Percentiles rank a stretch among this genome's conserved stretches.
Conservation (phyloP, 2,329 filamentous ascomycete genomes). For the Monosporascus sp. region DNA sequence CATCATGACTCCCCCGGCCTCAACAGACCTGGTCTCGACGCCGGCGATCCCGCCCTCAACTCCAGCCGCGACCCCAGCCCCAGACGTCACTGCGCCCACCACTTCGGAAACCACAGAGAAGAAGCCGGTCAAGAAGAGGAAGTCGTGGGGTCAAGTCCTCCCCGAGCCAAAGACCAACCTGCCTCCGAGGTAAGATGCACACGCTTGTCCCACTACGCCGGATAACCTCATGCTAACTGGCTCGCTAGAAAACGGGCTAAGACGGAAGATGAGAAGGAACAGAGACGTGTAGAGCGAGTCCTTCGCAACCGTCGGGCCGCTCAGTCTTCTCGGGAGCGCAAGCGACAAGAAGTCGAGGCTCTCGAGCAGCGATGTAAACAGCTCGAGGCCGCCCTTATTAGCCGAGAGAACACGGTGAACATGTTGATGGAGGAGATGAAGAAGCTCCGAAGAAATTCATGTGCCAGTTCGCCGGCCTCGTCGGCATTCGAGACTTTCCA, state of each 20-base stretch:
- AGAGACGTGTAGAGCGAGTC: constrained; percentile 93
- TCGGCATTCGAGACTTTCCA: constrained; percentile 38
- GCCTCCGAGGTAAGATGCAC: constrained; percentile 65
- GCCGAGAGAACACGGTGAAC: constrained; percentile 51
- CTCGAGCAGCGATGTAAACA: constrained; percentile 71
- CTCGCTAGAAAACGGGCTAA: constrained; percentile 81
- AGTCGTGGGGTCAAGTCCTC: constrained; percentile 97
- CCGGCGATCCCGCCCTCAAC: not conserved
- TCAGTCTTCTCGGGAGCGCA: constrained; percentile 92
- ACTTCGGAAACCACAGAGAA: constrained; percentile 38
- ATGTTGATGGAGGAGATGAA: constrained; percentile 45
- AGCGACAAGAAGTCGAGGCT: constrained; percentile 81
- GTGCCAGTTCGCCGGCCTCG: constrained; percentile 35
- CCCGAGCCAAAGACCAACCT: constrained; percentile 96
- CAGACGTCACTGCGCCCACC: constrained; percentile 14
- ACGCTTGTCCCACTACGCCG: not conserved
- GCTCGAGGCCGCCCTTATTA: constrained; percentile 57
- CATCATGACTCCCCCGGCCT: constrained; percentile 43
- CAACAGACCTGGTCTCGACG: constrained; percentile 19
- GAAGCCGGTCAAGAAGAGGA: constrained; percentile 85
- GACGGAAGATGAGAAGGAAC: constrained; percentile 98
- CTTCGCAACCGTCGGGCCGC: constrained; percentile 93
- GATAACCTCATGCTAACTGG: constrained; percentile 19
- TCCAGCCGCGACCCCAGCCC: constrained; percentile 10
- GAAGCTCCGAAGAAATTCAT: constrained; percentile 40